Evolutionary conservation across 371 early-diverging fungal species (phyloP).

Genomic region (Mortierella sp.): DNA sequence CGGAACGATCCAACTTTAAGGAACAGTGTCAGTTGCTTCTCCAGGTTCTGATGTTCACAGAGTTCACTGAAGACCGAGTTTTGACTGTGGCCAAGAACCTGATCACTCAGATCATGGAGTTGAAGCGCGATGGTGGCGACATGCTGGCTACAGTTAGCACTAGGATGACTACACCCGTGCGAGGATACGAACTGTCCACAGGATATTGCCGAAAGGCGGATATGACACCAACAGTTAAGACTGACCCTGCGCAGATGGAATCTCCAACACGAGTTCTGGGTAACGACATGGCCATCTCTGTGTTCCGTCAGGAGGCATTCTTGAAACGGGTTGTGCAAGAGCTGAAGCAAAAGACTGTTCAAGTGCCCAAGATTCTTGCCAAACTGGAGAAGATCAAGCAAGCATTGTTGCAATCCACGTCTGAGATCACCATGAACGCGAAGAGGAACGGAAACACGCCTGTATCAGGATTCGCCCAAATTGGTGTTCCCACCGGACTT

Average conservation of each 20-base stretch:
- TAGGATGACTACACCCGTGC: conserved; percentile 56
- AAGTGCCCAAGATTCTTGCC: conserved; percentile 36
- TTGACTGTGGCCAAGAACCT: conserved; percentile 70
- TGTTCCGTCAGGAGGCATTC: conserved; percentile 73
- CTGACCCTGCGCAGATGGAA: conserved; percentile 27
- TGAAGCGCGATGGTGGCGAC: conserved; percentile 69
- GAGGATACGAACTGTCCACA: conserved; percentile 47
- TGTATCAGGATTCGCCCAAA: conserved; percentile 61
- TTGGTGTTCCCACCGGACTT: conserved; percentile 54
- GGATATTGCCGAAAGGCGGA: conserved; percentile 30
- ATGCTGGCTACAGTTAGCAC: conserved; percentile 61
- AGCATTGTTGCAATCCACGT: conserved; percentile 46
- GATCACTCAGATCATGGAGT: conserved; percentile 64
- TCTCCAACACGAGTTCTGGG: conserved; percentile 47
- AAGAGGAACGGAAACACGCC: conserved; percentile 51
- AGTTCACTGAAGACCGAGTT: conserved; percentile 72
- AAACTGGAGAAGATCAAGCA: conserved; percentile 43
- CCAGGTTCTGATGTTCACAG: conserved; percentile 62
- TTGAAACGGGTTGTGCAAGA: conserved; percentile 57
- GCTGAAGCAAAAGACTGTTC: conserved; percentile 41
- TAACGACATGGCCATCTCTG: conserved; percentile 56
- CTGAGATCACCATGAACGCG: conserved; percentile 36
- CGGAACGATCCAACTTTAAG: conserved; percentile 55
- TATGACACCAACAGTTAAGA: conserved; percentile 1
- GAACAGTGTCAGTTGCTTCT: conserved; percentile 59